These are phyloP conservation scores for Musa balbisiana DNA, from an alignment of 202 grass and related monocot species.

Conservation along the genomic window DNA sequence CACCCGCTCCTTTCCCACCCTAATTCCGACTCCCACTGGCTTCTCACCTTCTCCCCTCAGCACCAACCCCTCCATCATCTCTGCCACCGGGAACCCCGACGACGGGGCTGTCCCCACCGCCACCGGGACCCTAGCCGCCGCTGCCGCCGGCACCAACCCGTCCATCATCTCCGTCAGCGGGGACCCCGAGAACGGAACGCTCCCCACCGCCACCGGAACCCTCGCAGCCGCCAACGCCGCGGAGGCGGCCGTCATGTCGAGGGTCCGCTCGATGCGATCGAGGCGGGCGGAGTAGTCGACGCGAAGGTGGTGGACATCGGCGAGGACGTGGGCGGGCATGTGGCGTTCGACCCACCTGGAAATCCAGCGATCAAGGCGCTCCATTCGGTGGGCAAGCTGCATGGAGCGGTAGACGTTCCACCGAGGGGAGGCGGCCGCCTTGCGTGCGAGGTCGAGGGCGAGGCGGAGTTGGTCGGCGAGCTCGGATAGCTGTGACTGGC, in stretches of 20 bases:
- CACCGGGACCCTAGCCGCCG: background rate
- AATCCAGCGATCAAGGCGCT: slow-evolving; percentile 68
- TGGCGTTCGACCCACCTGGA: slow-evolving; percentile 58
- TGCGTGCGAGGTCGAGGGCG: slow-evolving; percentile 63
- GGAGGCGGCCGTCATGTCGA: slow-evolving; percentile 44
- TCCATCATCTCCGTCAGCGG: slow-evolving; percentile 28
- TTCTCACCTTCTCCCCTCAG: slow-evolving; percentile 8
- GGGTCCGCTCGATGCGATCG: slow-evolving; percentile 56
- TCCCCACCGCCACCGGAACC: background rate
- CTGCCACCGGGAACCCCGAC: slow-evolving; percentile 22
- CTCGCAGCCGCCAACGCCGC: slow-evolving; percentile 12
- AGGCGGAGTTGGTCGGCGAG: slow-evolving; percentile 53
- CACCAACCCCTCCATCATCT: slow-evolving; percentile 6
- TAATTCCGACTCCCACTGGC: slow-evolving; percentile 39
- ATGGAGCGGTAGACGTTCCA: slow-evolving; percentile 94
- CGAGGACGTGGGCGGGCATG: slow-evolving; percentile 59
- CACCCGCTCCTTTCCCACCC: slow-evolving; percentile 62
- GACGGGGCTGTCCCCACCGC: slow-evolving; percentile 27
- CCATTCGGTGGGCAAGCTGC: slow-evolving; percentile 72
- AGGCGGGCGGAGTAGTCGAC: slow-evolving; percentile 55
- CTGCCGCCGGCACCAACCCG: slow-evolving; percentile 22
- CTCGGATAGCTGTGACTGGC: slow-evolving; percentile 44
- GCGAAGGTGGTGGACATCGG: slow-evolving; percentile 48
- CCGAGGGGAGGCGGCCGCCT: slow-evolving; percentile 44
- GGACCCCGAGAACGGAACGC: slow-evolving; percentile 35